phyloP scores from a whole-genome alignment of 257 asterid species.

The Solanum appendiculatum region DNA sequence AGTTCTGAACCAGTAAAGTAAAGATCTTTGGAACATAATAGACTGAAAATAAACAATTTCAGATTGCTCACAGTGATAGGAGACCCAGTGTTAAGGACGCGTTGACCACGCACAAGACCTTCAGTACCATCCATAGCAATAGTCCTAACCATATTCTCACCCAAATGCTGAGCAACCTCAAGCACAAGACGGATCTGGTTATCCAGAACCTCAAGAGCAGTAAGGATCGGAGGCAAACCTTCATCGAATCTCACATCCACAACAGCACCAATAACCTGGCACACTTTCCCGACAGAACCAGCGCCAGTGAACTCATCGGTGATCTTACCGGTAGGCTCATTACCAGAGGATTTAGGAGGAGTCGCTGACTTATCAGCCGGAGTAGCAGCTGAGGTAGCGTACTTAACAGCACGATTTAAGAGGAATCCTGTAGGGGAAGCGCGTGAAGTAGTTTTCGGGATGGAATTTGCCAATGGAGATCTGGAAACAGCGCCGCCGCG shows the following conservation, averaged over 20 bases:
- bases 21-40: neutral
- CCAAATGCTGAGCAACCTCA: slow-evolving; percentile 91
- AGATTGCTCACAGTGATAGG: slow-evolving; percentile 67
- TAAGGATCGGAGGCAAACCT: slow-evolving; percentile 87
- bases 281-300: slow-evolving; percentile 67
- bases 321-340: slow-evolving; percentile 45
- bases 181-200: slow-evolving; percentile 83
- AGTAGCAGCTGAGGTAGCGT: slow-evolving; percentile 53
- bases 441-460: slow-evolving; percentile 1
- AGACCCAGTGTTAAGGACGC: slow-evolving; percentile 81
- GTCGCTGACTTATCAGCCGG: slow-evolving; percentile 18
- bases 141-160: slow-evolving; percentile 75
- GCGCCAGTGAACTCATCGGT: slow-evolving; percentile 75
- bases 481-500: slow-evolving; percentile 21
- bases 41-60: neutral
- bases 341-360: slow-evolving; percentile 22
- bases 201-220: slow-evolving; percentile 81
- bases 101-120: slow-evolving; percentile 83
- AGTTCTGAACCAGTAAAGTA: neutral
- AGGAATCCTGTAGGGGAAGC: slow-evolving; percentile 59
- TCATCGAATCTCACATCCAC: slow-evolving; percentile 80
- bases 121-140: slow-evolving; percentile 98
- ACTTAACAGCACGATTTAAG: slow-evolving; percentile 53
- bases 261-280: slow-evolving; percentile 93
- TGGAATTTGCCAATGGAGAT: slow-evolving; percentile 4